Base-by-base conservation (phyloP, 2,329 filamentous ascomycete genomes). In the Aspergillus eucalypticola region DNA sequence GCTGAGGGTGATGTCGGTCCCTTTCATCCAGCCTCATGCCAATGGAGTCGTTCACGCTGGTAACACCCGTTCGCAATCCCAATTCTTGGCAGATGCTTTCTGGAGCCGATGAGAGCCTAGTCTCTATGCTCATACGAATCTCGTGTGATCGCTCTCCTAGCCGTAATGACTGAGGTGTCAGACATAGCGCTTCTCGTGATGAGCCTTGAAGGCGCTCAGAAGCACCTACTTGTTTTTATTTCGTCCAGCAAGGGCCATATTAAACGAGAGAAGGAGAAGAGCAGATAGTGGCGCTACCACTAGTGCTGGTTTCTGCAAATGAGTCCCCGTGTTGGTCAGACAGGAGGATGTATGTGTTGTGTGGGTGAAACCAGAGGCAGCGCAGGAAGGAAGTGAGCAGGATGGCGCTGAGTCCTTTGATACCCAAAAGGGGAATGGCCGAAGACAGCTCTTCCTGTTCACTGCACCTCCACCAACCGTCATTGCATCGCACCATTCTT, bases 371-470 rank as follows among this genome's bases (percentile, higher is more conserved):
- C 35, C 21, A 8, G 39, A 46, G 53, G 39, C n/a, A 41, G 29
- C 17, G 39, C 11, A 55, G 10, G 38, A 15, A 11, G 13, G 39
- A 25, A 19, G 38, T 8, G 39, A 11, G 7, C 21, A 17, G 10
- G 38, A 41, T 27, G 19, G 38, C 17, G 39, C 25, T 60, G 61
- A 57, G 48, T 63, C 67, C 71, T 69, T 72, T 70, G 66, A 71
- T 17, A 52, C 66, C 63, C 63, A 52, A 67, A 67, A 63, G 42
- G 59, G 65, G 64, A 58, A 58, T 60, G 56, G 58, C 56, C 51
- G 38, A 25, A 19, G 35, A 13, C 25, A 27, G 25, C 23, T 6
- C 15, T 38, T 11, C n/a, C 52, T 10, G n/a, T 42, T 11, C 49
- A 13, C 17, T 44, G 19, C 46, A 23, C 58, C 44, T 55, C 39